Base-by-base conservation (phyloP, 2,329 filamentous ascomycete genomes). In the Purpureocillium takamizusanense region DNA sequence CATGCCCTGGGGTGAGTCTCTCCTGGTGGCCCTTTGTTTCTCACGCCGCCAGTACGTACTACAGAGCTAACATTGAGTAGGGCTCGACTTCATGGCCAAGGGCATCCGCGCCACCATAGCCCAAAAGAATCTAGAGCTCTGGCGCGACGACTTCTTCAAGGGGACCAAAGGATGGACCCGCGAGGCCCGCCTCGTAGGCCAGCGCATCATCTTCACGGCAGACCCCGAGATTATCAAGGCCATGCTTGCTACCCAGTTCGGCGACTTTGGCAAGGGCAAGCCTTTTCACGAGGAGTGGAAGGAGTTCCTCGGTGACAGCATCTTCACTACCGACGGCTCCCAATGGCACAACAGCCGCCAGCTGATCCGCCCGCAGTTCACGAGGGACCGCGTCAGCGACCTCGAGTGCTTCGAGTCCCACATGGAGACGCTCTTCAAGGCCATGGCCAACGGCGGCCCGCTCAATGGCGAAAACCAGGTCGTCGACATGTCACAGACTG, bases 151-250 rank as follows among this genome's bases (percentile, higher is more conserved):
- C 38, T 74, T 88, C 51, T 50, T 50, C 14, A 35, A 46, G 8
- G 57, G 59, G 13, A 51, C 61, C 4, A 44, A 46, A 33, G 54
- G 61, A 25, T 78, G 69, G 48, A 89, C 84, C 0, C 62, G 71
- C 30, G 84, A 90, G 60, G 57, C 64, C 10, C 67, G 68, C 3
- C 48, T 77, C 11, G 52, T 77, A 2, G 70, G 72, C 36, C 55
- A 64, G 38, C 76, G 84, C n/a, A 59, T 82, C 16, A 58, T 94
- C 42, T 72, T 92, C 52, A 95, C 89, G 0, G 76, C 76, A 4
- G 87, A 95, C 49, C 83, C 84, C 0, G 86, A 94, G 51, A 95
- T 94, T 55, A 83, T 94, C 63, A 94, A 94, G 60, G 86, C 88
- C 11, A 72, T 95, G 18, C 68, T 95, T 18, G 85, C 88, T 0